Conservation (phyloP, 2,329 filamentous ascomycete genomes). For the Neodidymelliopsis sp. region DNA sequence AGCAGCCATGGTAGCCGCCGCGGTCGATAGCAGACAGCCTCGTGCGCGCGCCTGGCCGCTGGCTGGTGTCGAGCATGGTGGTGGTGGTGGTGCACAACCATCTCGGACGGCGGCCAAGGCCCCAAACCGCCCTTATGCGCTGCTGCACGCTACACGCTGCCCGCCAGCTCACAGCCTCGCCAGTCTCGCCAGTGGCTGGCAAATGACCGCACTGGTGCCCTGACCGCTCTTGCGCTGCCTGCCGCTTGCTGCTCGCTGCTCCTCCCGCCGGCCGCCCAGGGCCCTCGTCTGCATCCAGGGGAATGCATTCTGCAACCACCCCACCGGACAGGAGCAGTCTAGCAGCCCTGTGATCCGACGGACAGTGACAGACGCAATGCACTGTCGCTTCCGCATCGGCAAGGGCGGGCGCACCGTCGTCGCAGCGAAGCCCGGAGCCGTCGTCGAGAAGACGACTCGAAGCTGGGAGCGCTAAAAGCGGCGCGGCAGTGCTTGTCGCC, state of each 20-base stretch:
- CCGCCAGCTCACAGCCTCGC: conserved; percentile 34
- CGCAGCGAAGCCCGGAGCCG: conserved; percentile 11
- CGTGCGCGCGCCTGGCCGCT: too few species aligned
- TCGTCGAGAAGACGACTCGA: neutral
- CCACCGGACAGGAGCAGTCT: conserved; percentile 19
- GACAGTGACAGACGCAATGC: conserved; percentile 12
- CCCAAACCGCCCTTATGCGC: conserved; percentile 36
- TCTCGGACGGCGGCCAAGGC: neutral
- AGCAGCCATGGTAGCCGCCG: neutral
- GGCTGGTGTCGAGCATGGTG: too few species aligned
- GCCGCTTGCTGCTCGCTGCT: too few species aligned
- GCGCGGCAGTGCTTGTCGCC: neutral
- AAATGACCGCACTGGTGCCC: conserved; percentile 29
- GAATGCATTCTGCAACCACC: conserved; percentile 28
- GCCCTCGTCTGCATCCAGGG: conserved; percentile 30
- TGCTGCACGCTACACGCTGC: conserved; percentile 31
- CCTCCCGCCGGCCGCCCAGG: conserved; percentile 24
- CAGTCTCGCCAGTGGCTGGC: conserved; percentile 21
- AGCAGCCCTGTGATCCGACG: conserved; percentile 18
- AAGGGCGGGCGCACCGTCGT: conserved; percentile 29
- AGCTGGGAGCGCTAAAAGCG: conserved; percentile 20
- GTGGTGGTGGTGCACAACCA: neutral
- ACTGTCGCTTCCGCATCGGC: conserved; percentile 24
- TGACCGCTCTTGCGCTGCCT: too few species aligned
- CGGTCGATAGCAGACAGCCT: too few species aligned